Evolutionary conservation across 2,329 filamentous ascomycete genomes (phyloP).

Genomic region (Arthrobotrys megalospora): DNA sequence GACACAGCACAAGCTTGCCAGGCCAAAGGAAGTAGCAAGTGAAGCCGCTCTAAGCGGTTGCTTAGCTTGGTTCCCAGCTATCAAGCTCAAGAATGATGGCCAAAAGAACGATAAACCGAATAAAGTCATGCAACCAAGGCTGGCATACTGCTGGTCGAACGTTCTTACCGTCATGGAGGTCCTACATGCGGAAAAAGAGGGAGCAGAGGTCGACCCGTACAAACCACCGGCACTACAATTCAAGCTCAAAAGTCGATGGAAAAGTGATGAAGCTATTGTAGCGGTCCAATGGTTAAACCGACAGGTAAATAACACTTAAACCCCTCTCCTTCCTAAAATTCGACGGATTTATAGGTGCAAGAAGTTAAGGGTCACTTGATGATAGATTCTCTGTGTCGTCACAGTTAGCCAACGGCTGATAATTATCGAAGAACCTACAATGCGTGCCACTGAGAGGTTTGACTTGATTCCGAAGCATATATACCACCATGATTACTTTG

Average conservation of each 20-base stretch:
- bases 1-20: slow-evolving; percentile 92
- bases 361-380: slow-evolving; percentile 41
- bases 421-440: slow-evolving; percentile 88
- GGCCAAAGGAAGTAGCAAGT: slow-evolving; percentile 90
- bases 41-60: slow-evolving; percentile 95
- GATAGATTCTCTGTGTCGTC: slow-evolving; percentile 89
- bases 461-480: slow-evolving; percentile 93
- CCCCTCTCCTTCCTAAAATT: neutral
- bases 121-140: slow-evolving; percentile 83
- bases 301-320: slow-evolving; percentile 61
- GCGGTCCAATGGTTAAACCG: slow-evolving; percentile 95
- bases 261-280: slow-evolving; percentile 93
- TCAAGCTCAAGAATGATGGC: slow-evolving; percentile 81
- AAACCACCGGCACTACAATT: slow-evolving; percentile 86
- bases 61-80: slow-evolving; percentile 96
- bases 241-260: slow-evolving; percentile 87
- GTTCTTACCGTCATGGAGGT: slow-evolving; percentile 89
- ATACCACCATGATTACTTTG: slow-evolving; percentile 92
- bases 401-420: slow-evolving; percentile 95
- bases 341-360: neutral
- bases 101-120: slow-evolving; percentile 78
- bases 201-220: slow-evolving; percentile 76
- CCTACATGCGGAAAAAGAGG: slow-evolving; percentile 77
- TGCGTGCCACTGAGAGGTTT: slow-evolving; percentile 94
- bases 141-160: slow-evolving; percentile 99